Base-by-base conservation (phyloP, 2,329 filamentous ascomycete genomes). In the Lasiodiplodia hormozganensis region DNA sequence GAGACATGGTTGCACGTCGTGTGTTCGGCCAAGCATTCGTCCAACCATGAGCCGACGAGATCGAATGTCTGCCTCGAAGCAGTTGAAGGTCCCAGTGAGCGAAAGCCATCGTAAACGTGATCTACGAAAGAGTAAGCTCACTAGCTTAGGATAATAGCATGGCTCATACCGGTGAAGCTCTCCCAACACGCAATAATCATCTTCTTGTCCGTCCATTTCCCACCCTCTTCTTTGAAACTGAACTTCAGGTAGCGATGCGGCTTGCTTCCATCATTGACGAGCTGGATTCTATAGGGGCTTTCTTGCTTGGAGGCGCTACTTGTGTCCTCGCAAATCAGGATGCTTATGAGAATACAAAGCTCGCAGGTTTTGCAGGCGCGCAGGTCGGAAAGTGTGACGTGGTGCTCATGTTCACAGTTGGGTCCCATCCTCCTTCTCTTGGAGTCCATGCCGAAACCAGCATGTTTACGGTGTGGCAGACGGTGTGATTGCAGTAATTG, bases 161-260 rank as follows among this genome's bases (percentile, higher is more conserved):
- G 36, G 5, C 5, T 2, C 56, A 18, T 43, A 60, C 56, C 56
- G n/a, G 57, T 43, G 16, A 60, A 8, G 6, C 14, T 47, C 38
- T 60, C 57, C 57, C 57, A 60, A 7, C 57, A 60, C 7, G 38
- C 38, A 23, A 60, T 60, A 14, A 60, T 60, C 21, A 47, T 60
- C 14, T 60, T 60, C 57, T 60, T 60, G 23, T 60, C 57, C 23
- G 21, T 60, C 57, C 57, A 60, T 11, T 31, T 60, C 10, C 23
- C 57, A 23, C 36, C 5, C 3, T 60, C 38, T 6, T 31, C 23
- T 38, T 2, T 38, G 18, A 60, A 60, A n/a, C 57, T 31, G 57
- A 60, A 47, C 57, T 60, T 60, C 10, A 60, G 23, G 4, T 47
- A 60, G 8, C 57, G 57, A 28, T 49, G 38, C 12, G 57, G 57